Base-by-base conservation (phyloP, 2,329 filamentous ascomycete genomes). In the Trichoderma polysporum region DNA sequence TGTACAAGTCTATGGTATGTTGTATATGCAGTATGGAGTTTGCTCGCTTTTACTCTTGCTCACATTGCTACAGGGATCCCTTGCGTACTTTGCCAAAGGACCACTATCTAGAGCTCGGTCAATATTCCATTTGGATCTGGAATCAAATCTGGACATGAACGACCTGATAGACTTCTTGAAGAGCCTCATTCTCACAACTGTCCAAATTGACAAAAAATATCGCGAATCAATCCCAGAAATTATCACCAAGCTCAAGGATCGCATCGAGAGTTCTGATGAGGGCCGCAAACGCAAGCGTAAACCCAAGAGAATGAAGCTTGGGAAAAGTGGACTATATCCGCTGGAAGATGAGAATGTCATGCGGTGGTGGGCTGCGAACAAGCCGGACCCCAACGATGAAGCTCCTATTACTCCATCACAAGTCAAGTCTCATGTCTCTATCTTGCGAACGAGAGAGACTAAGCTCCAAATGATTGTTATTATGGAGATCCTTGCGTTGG, bases 31-130 rank as follows among this genome's bases (percentile, higher is more conserved):
- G 22, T 17, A 19, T 1, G 10, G 17, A 25, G 1, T 27, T 8
- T 15, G 8, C 13, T 29, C 2, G 12, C 37, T 4, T n/a, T 54
- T 19, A 27, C 52, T 45, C 27, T 17, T 4, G 17, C 49, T 57
- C n/a, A 69, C 6, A 67, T 25, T 12, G 22, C n/a, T 35, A 9
- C 50, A 91, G 84, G 91, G 90, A 37, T 92, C 91, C 3, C 80
- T 94, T 66, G 91, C 91, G 67, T 95, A 94, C 77, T 94, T 94
- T 77, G 90, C 90, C 22, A 95, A 95, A 79, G 92, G 91, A 0
- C 91, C 92, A 1, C 80, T 95, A 22, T 92, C 91, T 52, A 85
- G 91, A 71, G 89, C 91, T 53, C 86, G 91, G 68, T 90, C 89
- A 54, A 86, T 88, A 15, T 92, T 92, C 69, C 86, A 89, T 66